These are phyloP conservation scores for Chenopodium suecicum DNA, from an alignment of 148 eudicot genomes.

Conservation along the genomic window DNA sequence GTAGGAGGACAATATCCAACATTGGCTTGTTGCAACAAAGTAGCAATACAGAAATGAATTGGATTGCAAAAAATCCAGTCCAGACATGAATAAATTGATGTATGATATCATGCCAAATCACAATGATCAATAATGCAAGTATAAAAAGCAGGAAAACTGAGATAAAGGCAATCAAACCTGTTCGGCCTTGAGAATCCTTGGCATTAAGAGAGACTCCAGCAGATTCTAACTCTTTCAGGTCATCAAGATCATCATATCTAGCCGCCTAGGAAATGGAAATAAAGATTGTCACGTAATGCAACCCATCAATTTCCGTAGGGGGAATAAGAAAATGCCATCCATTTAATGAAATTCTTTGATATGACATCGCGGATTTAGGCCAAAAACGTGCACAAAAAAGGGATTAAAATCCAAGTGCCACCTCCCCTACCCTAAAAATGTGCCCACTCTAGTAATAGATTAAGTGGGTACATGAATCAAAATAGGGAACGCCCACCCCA, in stretches of 20 bases:
- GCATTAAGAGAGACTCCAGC: conserved; percentile 59
- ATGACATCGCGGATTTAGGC: not conserved
- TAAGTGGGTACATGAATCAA: not conserved
- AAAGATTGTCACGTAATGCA: not conserved
- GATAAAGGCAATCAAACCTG: conserved; percentile 43
- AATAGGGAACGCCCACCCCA: not conserved
- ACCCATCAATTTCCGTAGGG: not conserved
- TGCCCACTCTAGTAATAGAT: no score
- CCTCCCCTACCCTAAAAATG: not conserved
- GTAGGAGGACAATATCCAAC: not conserved
- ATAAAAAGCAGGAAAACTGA: not conserved
- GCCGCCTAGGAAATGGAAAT: conserved; percentile 54
- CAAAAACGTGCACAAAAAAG: not conserved
- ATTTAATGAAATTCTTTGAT: not conserved
- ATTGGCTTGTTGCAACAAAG: not conserved
- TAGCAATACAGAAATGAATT: not conserved
- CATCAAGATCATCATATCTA: conserved; percentile 85
- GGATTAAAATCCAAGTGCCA: not conserved
- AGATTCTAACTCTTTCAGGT: conserved; percentile 58
- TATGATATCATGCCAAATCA: not conserved
- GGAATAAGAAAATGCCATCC: not conserved
- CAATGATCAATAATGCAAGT: not conserved
- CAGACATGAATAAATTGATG: not conserved
- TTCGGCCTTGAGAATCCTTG: conserved; percentile 76
- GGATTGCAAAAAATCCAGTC: not conserved